Conservation (phyloP, 2,329 filamentous ascomycete genomes). For the Cryphonectria nitschkei region DNA sequence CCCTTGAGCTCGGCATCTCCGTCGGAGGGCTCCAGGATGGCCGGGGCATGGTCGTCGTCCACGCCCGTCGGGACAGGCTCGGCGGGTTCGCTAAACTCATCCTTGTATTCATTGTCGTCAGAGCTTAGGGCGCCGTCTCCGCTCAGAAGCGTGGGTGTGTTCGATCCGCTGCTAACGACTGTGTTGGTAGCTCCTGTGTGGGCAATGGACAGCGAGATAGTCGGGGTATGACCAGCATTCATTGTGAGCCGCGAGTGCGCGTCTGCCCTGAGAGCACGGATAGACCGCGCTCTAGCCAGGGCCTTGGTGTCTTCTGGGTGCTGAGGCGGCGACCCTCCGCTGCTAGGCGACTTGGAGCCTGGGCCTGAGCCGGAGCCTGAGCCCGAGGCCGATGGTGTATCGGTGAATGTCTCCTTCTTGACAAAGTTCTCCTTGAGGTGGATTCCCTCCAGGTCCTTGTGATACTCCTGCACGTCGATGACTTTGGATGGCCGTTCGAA, state of each 20-base stretch:
- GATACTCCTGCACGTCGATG: slow-evolving; percentile 60
- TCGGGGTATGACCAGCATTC: slow-evolving; percentile 67
- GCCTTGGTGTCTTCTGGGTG: slow-evolving; percentile 14
- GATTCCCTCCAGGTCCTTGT: slow-evolving; percentile 64
- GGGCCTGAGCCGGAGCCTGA: slow-evolving; percentile 36
- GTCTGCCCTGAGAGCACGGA: slow-evolving; percentile 45
- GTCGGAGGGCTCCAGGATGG: slow-evolving; percentile 43
- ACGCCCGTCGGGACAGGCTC: slow-evolving; percentile 31
- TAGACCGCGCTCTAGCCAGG: slow-evolving; percentile 19
- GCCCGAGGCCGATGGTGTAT: slow-evolving; percentile 37
- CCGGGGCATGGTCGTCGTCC: slow-evolving; percentile 32
- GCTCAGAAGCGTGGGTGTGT: slow-evolving; percentile 41
- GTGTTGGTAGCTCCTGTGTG: slow-evolving; percentile 46
- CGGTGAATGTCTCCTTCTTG: slow-evolving; percentile 55
- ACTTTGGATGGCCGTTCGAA: slow-evolving; percentile 36
- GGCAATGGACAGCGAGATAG: slow-evolving; percentile 57
- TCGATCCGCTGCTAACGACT: slow-evolving; percentile 44
- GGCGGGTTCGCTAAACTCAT: slow-evolving; percentile 25
- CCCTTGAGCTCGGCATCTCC: slow-evolving; percentile 53
- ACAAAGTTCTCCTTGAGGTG: slow-evolving; percentile 58
- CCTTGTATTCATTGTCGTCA: slow-evolving; percentile 22
- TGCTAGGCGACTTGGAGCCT: slow-evolving; percentile 36
- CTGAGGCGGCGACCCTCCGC: slow-evolving; percentile 32
- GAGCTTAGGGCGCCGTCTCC: slow-evolving; percentile 31
- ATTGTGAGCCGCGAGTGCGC: slow-evolving; percentile 59